Conservation (phyloP, 805 yeast species). For the Ogataea siamensis region DNA sequence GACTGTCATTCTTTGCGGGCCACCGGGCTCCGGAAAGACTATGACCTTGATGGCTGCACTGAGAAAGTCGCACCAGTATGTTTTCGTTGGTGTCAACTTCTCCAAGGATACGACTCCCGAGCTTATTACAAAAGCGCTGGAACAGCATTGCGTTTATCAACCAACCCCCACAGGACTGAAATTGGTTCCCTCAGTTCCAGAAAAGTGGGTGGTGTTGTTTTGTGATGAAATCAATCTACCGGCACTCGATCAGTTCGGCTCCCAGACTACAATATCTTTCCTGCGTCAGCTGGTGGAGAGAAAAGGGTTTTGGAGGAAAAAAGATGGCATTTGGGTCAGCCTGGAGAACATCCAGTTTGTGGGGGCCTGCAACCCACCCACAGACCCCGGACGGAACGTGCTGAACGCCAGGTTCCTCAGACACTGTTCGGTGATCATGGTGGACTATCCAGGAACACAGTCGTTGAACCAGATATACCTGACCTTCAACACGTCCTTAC, state of each 20-base stretch:
- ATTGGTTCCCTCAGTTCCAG: constrained; percentile 57
- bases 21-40: constrained; percentile 97
- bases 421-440: constrained; percentile 62
- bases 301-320: constrained; percentile 72
- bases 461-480: constrained; percentile 69
- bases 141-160: constrained; percentile 67
- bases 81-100: constrained; percentile 70
- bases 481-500: constrained; percentile 52
- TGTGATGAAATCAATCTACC: constrained; percentile 94
- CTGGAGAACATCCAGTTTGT: constrained; percentile 70
- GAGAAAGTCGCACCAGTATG: constrained; percentile 53
- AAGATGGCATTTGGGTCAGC: constrained; percentile 62
- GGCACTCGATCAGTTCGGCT: constrained; percentile 62
- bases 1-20: constrained; percentile 82
- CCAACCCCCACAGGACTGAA: constrained; percentile 49
- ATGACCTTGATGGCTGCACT: constrained; percentile 79
- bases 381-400: constrained; percentile 68
- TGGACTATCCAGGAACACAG: constrained; percentile 69
- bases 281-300: constrained; percentile 72
- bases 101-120: constrained; percentile 75
- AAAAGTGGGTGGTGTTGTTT: constrained; percentile 75
- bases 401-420: constrained; percentile 63
- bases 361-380: constrained; percentile 94
- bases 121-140: constrained; percentile 59
- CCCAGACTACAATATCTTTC: constrained; percentile 69